Base-by-base conservation (phyloP, 2,329 filamentous ascomycete species). In the Pseudocercospora pini-densiflorae region DNA sequence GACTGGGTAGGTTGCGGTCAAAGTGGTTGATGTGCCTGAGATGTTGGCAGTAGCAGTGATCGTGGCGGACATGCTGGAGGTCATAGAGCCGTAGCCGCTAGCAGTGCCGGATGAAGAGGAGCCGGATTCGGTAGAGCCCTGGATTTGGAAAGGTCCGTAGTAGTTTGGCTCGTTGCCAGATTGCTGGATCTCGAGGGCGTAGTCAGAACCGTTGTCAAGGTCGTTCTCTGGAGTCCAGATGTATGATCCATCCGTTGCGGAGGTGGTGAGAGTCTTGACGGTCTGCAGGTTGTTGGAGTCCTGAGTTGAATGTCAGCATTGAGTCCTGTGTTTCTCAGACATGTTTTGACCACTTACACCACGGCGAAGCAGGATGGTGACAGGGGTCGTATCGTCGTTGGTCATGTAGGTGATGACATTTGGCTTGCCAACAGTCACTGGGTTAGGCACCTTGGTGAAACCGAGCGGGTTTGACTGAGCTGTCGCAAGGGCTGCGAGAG, bases 121-220 rank as follows among this genome's bases (percentile, higher is more conserved):
- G 33, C 62, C 67, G 19, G 53, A 59, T 45, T 70, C 71, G 31
- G 55, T 58, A 2, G 55, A 58, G 47, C 81, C 81, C 40, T 78
- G 76, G 54, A 87, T 74, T 33, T 74, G 72, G 75, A 89, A 81
- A 31, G 81, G 81, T 53, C 82, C 84, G 54, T 82, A 85, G 79
- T 88, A 89, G 80, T 89, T 89, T 75, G 80, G 73, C 58, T 79
- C 69, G 55, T 77, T 78, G 65, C 80, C 83, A 21, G 14, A 23
- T 74, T 88, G 87, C 14, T 72, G 75, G 77, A 90, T 88, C 76
- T 88, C 78, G 65, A 89, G 82, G 62, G 88, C 87, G 73, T 89
- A 89, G 78, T 87, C 80, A 29, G 51, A 59, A 63, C 78, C 82
- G 68, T 81, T 76, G 53, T 76, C 71, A 29, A 88, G 78, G 45